A percentile compares a stretch with the other conserved stretches of the same genome.
These are phyloP conservation scores for Cyathus striatus DNA, from an alignment of 768 basidiomycete species.

Conservation along the genomic window DNA sequence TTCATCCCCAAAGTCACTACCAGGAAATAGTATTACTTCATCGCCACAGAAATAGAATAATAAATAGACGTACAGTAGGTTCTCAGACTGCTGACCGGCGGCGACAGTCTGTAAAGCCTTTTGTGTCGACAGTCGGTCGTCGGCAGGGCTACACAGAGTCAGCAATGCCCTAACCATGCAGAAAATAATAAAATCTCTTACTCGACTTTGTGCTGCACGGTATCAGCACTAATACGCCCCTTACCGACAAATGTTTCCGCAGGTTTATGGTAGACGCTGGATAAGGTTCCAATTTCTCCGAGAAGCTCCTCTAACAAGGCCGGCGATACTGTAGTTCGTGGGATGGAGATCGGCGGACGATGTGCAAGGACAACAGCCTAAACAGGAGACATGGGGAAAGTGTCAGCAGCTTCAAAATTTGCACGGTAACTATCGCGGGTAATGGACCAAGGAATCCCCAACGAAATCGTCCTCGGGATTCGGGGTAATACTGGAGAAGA, in stretches of 20 bases:
- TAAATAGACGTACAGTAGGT: conserved; percentile 67
- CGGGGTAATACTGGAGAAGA: too few species aligned
- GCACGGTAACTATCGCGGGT: too few species aligned
- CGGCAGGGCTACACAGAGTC: conserved; percentile 36
- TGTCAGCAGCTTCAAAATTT: too few species aligned
- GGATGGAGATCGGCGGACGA: conserved; percentile 90
- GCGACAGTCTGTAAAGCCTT: conserved; percentile 91
- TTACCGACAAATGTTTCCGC: conserved; percentile 92
- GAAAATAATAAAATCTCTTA: conserved; percentile 41
- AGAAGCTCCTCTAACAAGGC: conserved; percentile 88
- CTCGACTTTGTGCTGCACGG: conserved; percentile 62
- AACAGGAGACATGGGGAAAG: conserved; percentile 4
- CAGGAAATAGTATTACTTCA: too few species aligned
- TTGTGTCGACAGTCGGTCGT: conserved; percentile 69
- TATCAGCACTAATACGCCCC: conserved; percentile 82
- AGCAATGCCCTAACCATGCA: conserved; percentile 2
- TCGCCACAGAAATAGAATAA: too few species aligned
- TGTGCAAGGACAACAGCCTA: conserved; percentile 82
- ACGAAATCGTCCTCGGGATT: too few species aligned
- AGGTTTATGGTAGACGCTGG: conserved; percentile 97
- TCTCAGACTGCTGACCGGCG: conserved; percentile 90
- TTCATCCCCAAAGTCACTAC: conserved; percentile 79
- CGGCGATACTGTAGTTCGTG: conserved; percentile 84
- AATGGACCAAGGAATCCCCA: too few species aligned
- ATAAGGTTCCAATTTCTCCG: conserved; percentile 82